Base-by-base conservation (phyloP, 495 filamentous ascomycete genomes). In the Jackrogersella multiformis region DNA sequence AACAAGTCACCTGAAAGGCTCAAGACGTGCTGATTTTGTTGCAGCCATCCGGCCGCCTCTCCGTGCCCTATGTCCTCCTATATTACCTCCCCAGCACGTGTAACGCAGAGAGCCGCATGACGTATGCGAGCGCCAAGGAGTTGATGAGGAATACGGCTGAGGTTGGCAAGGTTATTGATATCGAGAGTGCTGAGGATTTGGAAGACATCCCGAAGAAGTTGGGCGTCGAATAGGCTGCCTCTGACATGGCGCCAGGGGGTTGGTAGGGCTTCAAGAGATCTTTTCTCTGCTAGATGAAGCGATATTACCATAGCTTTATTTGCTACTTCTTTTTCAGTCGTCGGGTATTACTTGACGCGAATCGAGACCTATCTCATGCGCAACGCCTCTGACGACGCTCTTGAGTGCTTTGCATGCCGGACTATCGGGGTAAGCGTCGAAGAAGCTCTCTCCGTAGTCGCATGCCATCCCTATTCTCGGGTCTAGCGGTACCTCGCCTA, bases 371-470 rank as follows among this genome's bases (percentile, higher is more conserved):
- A 94, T 83, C 61, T 89, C 80, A 57, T 80, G 77, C 30, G 85
- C 87, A 38, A 97, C 79, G 21, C 84, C 86, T 42, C 81, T 85
- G 4, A 97, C 94, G 23, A 97, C 92, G 26, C 77, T 78, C 78
- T 85, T 88, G 30, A 97, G 83, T 2, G 92, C 92, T 61, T 80
- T 80, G 69, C 90, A 93, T 2, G 94, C 93, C 24, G 94, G 94
- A 68, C 92, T 96, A 64, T 98, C 94, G 0, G 94, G 92, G 76
- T 90, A 99, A 41, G 86, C 85, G 59, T 98, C 93, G 69, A 98
- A 92, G 78, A 97, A 98, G 74, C 93, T 97, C 85, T 98, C 96
- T 1, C 95, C 95, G 78, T 90, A 97, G 74, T 99, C 95, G 71
- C 94, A 96, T 2, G 93, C 88, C 90, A 97, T 96, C 1, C 95